Percentiles rank a stretch among this genome's conserved stretches.
These are phyloP conservation scores for Magnaporthiopsis poae DNA, from an alignment of 2,329 filamentous ascomycete species.

Conservation along the genomic window DNA sequence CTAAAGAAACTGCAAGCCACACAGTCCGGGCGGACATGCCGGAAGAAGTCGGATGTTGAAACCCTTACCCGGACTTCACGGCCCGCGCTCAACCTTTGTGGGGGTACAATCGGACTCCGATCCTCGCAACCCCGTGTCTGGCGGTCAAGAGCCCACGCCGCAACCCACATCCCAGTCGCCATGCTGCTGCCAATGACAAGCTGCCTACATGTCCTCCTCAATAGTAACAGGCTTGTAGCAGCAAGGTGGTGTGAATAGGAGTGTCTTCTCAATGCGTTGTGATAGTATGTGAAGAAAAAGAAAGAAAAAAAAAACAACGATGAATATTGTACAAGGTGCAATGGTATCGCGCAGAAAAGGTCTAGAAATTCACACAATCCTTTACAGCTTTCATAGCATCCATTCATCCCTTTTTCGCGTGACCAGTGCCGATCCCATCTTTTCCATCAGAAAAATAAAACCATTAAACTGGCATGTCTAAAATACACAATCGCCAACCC, in stretches of 20 bases:
- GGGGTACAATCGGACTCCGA: neutral
- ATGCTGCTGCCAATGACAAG: neutral
- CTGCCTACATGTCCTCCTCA: no score
- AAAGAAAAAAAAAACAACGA: neutral
- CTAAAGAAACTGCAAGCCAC: neutral
- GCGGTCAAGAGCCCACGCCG: neutral
- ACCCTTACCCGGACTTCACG: neutral
- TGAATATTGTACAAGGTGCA: constrained; percentile 8
- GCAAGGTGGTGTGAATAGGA: neutral
- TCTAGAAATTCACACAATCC: constrained; percentile 8
- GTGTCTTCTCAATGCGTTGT: neutral
- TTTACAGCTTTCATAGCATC: constrained; percentile 6
- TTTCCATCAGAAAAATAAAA: constrained; percentile 3
- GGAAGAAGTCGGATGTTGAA: neutral
- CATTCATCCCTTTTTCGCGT: constrained; percentile 5
- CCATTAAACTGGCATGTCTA: neutral
- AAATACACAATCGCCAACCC: constrained; percentile 11
- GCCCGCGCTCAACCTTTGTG: neutral
- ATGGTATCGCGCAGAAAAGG: constrained; percentile 7
- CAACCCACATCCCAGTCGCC: neutral
- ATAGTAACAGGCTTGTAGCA: no score
- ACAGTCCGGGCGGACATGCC: neutral
- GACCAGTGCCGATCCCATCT: constrained; percentile 2
- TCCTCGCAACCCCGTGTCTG: neutral
- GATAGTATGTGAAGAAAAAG: neutral